phyloP scores from a whole-genome alignment of 495 filamentous ascomycete genomes.

The Polyplosphaeria fusca region DNA sequence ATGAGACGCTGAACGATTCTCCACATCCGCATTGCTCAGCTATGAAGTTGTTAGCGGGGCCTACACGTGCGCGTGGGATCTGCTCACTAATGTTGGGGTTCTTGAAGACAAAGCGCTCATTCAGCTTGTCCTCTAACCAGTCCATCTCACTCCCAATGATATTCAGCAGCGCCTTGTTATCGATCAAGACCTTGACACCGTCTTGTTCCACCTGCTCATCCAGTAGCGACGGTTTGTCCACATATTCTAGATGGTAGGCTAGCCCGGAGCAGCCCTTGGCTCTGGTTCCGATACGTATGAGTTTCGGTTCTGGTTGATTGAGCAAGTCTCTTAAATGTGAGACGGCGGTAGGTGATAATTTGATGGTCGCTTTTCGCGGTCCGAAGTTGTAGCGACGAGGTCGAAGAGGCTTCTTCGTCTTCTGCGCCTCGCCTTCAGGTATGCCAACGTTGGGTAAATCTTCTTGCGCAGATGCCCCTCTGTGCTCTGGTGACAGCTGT shows the following conservation, averaged over 20 bases:
- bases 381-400: constrained; percentile 65
- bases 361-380: constrained; percentile 87
- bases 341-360: constrained; percentile 73
- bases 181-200: constrained; percentile 91
- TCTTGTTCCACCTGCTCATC: constrained; percentile 95
- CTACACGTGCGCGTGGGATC: neutral
- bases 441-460: constrained; percentile 41
- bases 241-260: constrained; percentile 93
- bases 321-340: constrained; percentile 71
- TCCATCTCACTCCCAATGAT: constrained; percentile 99
- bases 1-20: constrained; percentile 95
- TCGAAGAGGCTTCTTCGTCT: constrained; percentile 41
- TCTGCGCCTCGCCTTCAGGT: constrained; percentile 65
- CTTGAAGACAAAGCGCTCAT: constrained; percentile 82
- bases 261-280: constrained; percentile 94
- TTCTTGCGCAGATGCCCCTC: constrained; percentile 3
- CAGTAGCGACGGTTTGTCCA: constrained; percentile 80
- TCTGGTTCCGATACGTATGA: constrained; percentile 90
- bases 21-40: constrained; percentile 97
- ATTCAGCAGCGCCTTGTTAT: constrained; percentile 94
- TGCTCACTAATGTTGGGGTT: constrained; percentile 97
- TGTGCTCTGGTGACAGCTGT: constrained; percentile 34
- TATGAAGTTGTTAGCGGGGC: constrained; percentile 41
- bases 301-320: constrained; percentile 77
- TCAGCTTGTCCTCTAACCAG: constrained; percentile 94